Percentiles rank a stretch among this genome's conserved stretches.
These are phyloP conservation scores for Wallemia ichthyophaga DNA, from an alignment of 1,284 basidiomycete genomes.

Conservation along the genomic window DNA sequence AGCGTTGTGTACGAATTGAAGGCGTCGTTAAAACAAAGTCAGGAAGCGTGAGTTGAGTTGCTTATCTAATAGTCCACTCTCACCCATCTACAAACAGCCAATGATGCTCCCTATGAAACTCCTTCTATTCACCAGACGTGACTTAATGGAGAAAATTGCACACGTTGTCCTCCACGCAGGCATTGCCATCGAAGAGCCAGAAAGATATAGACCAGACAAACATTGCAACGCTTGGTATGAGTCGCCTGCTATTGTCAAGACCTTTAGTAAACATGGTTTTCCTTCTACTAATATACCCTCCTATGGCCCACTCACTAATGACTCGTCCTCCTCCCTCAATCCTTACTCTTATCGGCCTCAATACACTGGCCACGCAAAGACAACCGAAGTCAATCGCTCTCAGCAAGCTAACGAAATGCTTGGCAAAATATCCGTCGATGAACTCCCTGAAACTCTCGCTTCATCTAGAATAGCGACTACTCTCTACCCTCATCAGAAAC, in stretches of 20 bases:
- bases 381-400: constrained; percentile 5
- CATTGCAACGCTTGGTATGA: constrained; percentile 74
- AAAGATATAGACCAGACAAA: constrained; percentile 27
- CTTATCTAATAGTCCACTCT: background rate
- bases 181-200: constrained; percentile 55
- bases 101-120: constrained; percentile 45
- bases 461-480: constrained; percentile 46
- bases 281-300: constrained; percentile 2
- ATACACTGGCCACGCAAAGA: constrained; percentile 1
- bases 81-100: background rate
- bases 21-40: background rate
- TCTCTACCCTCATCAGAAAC: constrained; percentile 91
- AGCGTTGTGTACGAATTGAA: background rate
- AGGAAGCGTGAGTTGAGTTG: background rate
- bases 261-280: constrained; percentile 3
- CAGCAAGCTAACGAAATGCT: constrained; percentile 4
- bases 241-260: constrained; percentile 18
- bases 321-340: constrained; percentile 6
- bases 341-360: background rate
- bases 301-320: constrained; percentile 20
- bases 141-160: constrained; percentile 53
- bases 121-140: constrained; percentile 69
- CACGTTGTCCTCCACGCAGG: constrained; percentile 34
- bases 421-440: constrained; percentile 19
- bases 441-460: background rate